phyloP scores from a whole-genome alignment of 2,329 filamentous ascomycete species.

The Ceratocystis albifundus region DNA sequence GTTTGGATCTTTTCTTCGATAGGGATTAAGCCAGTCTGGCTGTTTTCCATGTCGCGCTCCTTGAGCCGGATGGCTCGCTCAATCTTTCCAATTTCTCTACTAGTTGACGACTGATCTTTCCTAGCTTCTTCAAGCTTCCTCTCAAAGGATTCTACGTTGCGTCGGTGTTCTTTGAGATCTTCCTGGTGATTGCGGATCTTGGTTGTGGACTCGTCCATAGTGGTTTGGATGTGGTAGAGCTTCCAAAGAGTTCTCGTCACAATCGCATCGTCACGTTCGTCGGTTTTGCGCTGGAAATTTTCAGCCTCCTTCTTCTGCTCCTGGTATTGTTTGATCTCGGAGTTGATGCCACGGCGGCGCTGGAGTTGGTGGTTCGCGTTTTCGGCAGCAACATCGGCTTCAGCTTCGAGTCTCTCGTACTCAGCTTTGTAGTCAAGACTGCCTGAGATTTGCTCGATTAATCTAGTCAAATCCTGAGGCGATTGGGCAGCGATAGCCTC shows the following conservation, averaged over 20 bases:
- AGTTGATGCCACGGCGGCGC: constrained; percentile 85
- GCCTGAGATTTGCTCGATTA: constrained; percentile 96
- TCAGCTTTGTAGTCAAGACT: constrained; percentile 89
- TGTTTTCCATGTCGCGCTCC: constrained; percentile 76
- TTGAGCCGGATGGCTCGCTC: constrained; percentile 77
- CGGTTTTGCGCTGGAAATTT: constrained; percentile 78
- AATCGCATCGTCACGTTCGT: constrained; percentile 81
- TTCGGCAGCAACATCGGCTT: constrained; percentile 76
- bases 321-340: constrained; percentile 93
- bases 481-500: constrained; percentile 94
- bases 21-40: constrained; percentile 73
- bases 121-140: constrained; percentile 68
- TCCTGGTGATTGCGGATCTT: constrained; percentile 91
- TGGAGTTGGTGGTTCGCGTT: constrained; percentile 82
- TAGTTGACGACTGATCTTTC: constrained; percentile 67
- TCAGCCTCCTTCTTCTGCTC: constrained; percentile 95
- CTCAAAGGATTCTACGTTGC: constrained; percentile 77
- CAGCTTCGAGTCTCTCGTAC: constrained; percentile 79
- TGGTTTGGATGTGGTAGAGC: constrained; percentile 83
- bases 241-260: constrained; percentile 95
- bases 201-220: constrained; percentile 82
- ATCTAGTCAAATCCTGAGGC: constrained; percentile 78
- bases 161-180: constrained; percentile 82
- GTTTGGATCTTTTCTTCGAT: constrained; percentile 86
- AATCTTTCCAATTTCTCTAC: constrained; percentile 65